Conservation (phyloP, 257 asterid genomes). For the Marsdenia floribunda region DNA sequence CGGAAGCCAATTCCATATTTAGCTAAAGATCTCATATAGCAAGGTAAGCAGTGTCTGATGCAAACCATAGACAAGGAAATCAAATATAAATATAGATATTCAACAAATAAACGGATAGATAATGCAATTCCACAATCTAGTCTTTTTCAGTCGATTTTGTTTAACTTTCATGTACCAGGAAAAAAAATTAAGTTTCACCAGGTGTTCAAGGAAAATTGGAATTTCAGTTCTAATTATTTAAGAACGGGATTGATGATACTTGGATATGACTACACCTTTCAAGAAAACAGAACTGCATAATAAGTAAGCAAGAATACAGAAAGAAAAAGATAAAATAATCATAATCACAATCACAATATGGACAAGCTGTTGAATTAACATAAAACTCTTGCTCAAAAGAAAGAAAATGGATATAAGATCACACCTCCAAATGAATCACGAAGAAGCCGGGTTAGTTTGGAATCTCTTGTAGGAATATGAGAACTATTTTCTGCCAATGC, state of each 20-base stretch:
- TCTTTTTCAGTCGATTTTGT: neutral
- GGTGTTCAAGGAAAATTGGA: neutral
- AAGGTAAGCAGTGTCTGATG: neutral
- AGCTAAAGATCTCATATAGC: conserved; percentile 1
- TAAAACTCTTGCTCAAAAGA: neutral
- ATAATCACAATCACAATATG: conserved; percentile 1
- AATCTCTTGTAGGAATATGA: conserved; percentile 89
- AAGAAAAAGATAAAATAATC: neutral
- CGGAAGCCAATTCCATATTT: neutral
- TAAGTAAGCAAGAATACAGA: neutral
- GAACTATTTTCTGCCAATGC: conserved; percentile 90
- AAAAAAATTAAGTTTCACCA: neutral
- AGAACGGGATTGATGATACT: neutral
- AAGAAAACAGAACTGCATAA: neutral
- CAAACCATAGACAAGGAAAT: neutral
- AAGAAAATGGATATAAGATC: conserved; percentile 9
- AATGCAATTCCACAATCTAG: conserved; percentile 6
- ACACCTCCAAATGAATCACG: conserved; percentile 95
- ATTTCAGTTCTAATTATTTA: neutral
- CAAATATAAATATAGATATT: conserved; percentile 3
- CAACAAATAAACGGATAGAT: neutral
- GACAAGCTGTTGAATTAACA: neutral
- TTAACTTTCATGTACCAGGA: neutral
- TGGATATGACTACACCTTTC: neutral
- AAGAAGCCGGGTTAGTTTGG: conserved; percentile 83